Conservation (phyloP, 176 grass and related monocot species). For the Oryza rufipogon region DNA sequence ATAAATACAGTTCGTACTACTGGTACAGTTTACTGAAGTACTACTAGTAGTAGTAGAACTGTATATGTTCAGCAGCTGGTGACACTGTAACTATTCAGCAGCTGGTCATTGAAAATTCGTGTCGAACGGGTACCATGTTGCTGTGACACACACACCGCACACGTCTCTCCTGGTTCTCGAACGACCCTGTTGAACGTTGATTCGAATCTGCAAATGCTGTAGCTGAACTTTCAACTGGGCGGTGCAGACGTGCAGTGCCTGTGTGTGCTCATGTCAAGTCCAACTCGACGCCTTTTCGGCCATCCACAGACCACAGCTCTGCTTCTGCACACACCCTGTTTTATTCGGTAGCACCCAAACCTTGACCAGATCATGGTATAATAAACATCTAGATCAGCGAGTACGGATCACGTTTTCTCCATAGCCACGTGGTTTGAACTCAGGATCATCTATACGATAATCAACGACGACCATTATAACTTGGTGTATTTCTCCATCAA, state of each 20-base stretch:
- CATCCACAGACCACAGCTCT: background rate
- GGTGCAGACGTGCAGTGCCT: background rate
- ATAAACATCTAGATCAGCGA: background rate
- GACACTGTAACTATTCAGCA: background rate
- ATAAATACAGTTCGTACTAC: background rate
- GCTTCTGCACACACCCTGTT: background rate
- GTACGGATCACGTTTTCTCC: conserved; percentile 9
- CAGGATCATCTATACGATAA: background rate
- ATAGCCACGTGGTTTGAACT: background rate
- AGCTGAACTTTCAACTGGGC: background rate
- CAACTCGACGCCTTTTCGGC: background rate
- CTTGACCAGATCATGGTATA: background rate
- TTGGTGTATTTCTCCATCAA: background rate
- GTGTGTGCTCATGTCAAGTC: background rate
- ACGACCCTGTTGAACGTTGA: background rate
- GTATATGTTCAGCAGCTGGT: background rate
- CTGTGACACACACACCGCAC: background rate
- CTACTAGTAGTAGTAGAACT: too few species aligned
- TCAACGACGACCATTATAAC: background rate
- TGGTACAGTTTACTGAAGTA: background rate
- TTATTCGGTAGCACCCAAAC: conserved; percentile 18
- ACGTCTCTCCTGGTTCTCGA: background rate
- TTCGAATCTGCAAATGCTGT: background rate
- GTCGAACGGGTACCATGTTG: background rate
- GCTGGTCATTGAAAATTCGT: background rate